Conservation (phyloP, 495 filamentous ascomycete species). For the Hyaloscypha hepaticicola region DNA sequence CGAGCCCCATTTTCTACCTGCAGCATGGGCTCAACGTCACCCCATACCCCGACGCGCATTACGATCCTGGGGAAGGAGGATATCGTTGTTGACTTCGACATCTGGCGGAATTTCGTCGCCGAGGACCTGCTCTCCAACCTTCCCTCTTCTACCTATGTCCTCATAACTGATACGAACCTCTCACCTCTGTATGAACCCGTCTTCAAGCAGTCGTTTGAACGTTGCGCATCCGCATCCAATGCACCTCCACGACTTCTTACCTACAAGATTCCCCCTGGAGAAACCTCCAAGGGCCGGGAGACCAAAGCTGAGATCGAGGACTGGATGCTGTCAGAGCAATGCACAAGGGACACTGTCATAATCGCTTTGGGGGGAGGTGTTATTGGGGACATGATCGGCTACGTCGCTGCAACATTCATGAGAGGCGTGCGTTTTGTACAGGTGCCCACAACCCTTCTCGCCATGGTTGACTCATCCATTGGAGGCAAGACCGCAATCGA, state of each 20-base stretch:
- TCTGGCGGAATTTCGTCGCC: conserved; percentile 81
- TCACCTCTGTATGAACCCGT: conserved; percentile 71
- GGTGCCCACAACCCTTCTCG: conserved; percentile 88
- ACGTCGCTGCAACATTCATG: conserved; percentile 98
- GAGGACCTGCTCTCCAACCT: conserved; percentile 77
- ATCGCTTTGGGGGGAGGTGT: conserved; percentile 97
- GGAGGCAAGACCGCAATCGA: conserved; percentile 99
- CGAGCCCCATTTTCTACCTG: background rate
- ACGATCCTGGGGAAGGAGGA: conserved; percentile 62
- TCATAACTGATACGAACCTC: conserved; percentile 95
- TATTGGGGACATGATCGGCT: conserved; percentile 96
- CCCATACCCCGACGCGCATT: conserved; percentile 44
- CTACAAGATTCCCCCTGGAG: conserved; percentile 85
- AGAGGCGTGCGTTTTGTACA: conserved; percentile 94
- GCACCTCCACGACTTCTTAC: conserved; percentile 70
- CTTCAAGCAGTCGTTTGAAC: conserved; percentile 72
- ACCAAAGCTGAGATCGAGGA: conserved; percentile 96
- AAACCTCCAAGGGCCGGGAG: conserved; percentile 86
- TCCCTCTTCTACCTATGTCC: conserved; percentile 85
- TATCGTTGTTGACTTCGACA: conserved; percentile 88
- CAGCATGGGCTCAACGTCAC: conserved; percentile 26
- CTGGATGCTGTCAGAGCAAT: conserved; percentile 91
- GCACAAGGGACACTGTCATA: conserved; percentile 90
- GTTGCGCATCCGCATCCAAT: conserved; percentile 45
- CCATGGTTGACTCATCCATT: conserved; percentile 99